Base-by-base conservation (phyloP, 257 asterid species). In the Nicotiana tomentosiformis region DNA sequence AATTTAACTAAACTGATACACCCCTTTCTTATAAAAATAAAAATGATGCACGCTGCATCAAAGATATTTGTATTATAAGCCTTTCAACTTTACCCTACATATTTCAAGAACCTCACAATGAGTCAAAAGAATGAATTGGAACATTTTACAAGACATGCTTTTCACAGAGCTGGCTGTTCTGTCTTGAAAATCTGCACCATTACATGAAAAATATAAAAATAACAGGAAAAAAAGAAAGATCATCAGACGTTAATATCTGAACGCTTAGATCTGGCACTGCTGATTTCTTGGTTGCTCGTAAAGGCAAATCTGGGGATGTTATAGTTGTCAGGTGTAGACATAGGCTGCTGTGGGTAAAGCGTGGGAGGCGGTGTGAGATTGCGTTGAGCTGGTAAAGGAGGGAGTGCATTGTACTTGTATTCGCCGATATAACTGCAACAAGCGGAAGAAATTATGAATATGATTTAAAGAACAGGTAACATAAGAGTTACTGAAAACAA, bases 341-440 rank as follows among this genome's bases (percentile, higher is more conserved):
- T 94, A 51, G 99, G 99, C 86, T 93, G 97, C 90, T 96, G 99
- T 0, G 99, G 99, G 85, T 96, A 96, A 69, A 96, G 98, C 29
- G 98, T 96, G 81, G 97, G 97, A 68, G 99, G 99, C 10, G 99
- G 99, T 2, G 97, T 94, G 89, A 94, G 89, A 86, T 96, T 96
- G 83, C 89, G 94, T 80, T 96, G 98, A 30, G 98, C 99, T 18
- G 99, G 99, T 51, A 96, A 92, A 3, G 98, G 98, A 85, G 98
- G 99, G 79, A 96, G 94, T 56, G 84, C 83, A 15, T 94, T 94
- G 89, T 93, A 92, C 87, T 90, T 94, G 89, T 89, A 91, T 60
- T 93, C 98, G 5, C 89, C 90, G 46, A 70, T 82, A 77, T 85
- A 81, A 83, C 98, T 93, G 94, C 85, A 86, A 53, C 37, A 7